Base-by-base conservation (phyloP, 306 rosid species). In the Rubus idaeus region DNA sequence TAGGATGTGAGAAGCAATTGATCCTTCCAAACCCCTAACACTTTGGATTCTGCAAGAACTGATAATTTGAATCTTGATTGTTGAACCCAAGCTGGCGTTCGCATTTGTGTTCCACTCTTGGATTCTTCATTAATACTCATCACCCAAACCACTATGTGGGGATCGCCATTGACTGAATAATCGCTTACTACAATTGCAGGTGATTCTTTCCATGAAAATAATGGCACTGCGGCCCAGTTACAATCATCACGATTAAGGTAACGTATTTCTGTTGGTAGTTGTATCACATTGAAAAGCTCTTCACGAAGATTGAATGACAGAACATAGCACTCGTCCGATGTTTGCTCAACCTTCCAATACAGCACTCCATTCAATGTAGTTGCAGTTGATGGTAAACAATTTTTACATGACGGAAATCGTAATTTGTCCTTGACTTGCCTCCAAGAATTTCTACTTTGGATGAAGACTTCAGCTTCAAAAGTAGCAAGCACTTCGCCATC, bases 371-470 rank as follows among this genome's bases (percentile, higher is more conserved):
- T 70, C 58, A 16, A 4, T 16, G 58, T 26, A 47, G 9, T 2
- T 5, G 69, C 13, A 8, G 1, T 1, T 23, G 2, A 21, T 8
- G 55, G 5, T 7, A 8, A 4, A 47, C 56, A 49, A 47, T 4
- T 1, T 68, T 12, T 6, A 11, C 4, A 68, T 13, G 74, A 69
- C 23, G 44, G 57, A 16, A 69, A 9, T 40, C 13, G 58, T 14
- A 69, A 14, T 26, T 70, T 17, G 74, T 70, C 5, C 13, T 30
- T 4, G 21, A 35, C 74, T 30, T 70, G 44, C n/a, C 26, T 70
- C 74, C 74, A 70, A 8, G 17, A 70, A 70, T 70, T 70, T 70
- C 45, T 70, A 50, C 61, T 30, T 35, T 26, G 74, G 60, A 51
- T 20, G 45, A 70, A 50, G 23, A 30, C 60, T 47, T 8, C 44